These are phyloP conservation scores for Pythium pyrilobum DNA, from an alignment of 352 stramenopile genomes.

Conservation along the genomic window DNA sequence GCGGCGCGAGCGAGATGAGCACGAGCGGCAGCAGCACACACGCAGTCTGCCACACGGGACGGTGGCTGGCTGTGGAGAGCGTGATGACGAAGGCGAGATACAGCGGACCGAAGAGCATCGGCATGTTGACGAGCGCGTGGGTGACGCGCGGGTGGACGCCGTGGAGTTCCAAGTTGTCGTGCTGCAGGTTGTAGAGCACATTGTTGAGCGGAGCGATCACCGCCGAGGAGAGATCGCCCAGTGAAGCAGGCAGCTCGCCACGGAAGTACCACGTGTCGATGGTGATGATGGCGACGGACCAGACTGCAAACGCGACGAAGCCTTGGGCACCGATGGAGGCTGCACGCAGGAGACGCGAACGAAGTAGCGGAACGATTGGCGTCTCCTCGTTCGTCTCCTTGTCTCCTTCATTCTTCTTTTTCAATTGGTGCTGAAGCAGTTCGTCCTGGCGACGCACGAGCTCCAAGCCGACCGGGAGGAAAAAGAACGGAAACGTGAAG, in stretches of 20 bases:
- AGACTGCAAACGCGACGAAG: slow-evolving; percentile 37
- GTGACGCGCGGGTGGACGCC: slow-evolving; percentile 88
- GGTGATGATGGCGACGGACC: slow-evolving; percentile 26
- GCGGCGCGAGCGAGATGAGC: slow-evolving; percentile 88
- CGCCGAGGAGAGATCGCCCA: neutral
- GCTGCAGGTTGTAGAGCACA: slow-evolving; percentile 90
- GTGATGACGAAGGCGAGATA: slow-evolving; percentile 49
- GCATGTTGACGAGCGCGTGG: slow-evolving; percentile 89
- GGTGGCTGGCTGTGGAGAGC: slow-evolving; percentile 13
- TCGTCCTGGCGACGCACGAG: slow-evolving; percentile 54
- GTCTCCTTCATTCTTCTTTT: slow-evolving; percentile 20
- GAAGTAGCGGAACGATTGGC: neutral
- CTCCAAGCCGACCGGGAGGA: slow-evolving; percentile 63
- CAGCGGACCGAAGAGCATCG: slow-evolving; percentile 89
- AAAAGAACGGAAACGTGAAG: slow-evolving; percentile 83
- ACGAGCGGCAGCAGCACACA: slow-evolving; percentile 67
- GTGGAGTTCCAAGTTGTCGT: slow-evolving; percentile 87
- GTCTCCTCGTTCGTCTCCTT: neutral
- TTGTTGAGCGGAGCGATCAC: slow-evolving; percentile 85
- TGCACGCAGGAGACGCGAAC: slow-evolving; percentile 20
- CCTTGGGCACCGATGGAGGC: slow-evolving; percentile 36
- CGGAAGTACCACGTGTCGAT: slow-evolving; percentile 64
- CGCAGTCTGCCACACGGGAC: slow-evolving; percentile 21
- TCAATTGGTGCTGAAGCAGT: slow-evolving; percentile 16
- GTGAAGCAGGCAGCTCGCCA: slow-evolving; percentile 4